Conservation (phyloP, 768 basidiomycete genomes). For the Thelephora ganbajun region DNA sequence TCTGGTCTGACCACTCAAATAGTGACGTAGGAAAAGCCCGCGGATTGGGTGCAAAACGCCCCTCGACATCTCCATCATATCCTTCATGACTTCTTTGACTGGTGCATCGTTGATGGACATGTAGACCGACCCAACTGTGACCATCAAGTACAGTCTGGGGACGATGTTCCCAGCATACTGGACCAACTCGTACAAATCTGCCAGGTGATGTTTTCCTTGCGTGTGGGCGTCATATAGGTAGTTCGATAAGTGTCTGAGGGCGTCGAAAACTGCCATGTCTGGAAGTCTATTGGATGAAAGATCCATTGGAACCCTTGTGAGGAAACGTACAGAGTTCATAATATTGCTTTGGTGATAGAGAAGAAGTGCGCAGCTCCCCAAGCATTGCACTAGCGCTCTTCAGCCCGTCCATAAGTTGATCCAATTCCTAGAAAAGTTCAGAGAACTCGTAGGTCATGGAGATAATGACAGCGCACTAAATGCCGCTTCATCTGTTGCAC, state of each 20-base stretch:
- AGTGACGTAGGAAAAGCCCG: slow-evolving; percentile 90
- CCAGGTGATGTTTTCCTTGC: slow-evolving; percentile 84
- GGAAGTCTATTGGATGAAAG: slow-evolving; percentile 1
- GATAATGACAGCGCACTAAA: slow-evolving; percentile 35
- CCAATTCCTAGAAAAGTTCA: slow-evolving; percentile 52
- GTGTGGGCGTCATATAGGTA: slow-evolving; percentile 95
- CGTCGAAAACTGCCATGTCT: slow-evolving; percentile 99
- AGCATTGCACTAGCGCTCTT: slow-evolving; percentile 97
- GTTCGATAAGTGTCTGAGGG: slow-evolving; percentile 85
- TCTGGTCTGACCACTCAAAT: slow-evolving; percentile 91
- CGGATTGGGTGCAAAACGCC: slow-evolving; percentile 96
- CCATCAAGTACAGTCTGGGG: slow-evolving; percentile 93
- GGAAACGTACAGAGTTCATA: slow-evolving; percentile 77
- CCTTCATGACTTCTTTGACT: slow-evolving; percentile 99
- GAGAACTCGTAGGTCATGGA: not conserved
- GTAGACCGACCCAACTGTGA: slow-evolving; percentile 97
- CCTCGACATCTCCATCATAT: slow-evolving; percentile 99
- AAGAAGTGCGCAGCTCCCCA: slow-evolving; percentile 86
- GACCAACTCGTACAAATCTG: slow-evolving; percentile 98
- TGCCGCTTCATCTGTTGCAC: slow-evolving; percentile 92
- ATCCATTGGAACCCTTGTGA: not conserved
- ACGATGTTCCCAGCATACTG: slow-evolving; percentile 98
- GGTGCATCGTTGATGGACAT: slow-evolving; percentile 97
- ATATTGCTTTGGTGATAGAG: slow-evolving; percentile 92
- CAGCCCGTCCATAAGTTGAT: slow-evolving; percentile 97